Evolutionary conservation across 345 rosid species (phyloP).

Genomic region (Brassica nigra): DNA sequence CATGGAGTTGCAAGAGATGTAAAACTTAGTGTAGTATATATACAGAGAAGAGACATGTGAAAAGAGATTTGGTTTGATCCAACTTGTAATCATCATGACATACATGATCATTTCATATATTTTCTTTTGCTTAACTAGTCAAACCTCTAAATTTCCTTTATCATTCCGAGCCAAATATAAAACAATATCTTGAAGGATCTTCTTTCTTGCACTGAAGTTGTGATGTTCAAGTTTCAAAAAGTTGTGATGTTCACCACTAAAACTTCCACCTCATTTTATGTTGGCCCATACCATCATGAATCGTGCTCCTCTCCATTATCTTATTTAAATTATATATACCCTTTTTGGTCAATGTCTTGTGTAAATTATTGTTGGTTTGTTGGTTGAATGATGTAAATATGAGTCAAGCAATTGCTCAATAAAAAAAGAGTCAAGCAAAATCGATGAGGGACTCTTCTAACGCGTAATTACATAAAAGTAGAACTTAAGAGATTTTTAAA

Average conservation of each 20-base stretch:
- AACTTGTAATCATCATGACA: not conserved
- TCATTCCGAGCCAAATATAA: not conserved
- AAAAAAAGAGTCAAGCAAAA: not conserved
- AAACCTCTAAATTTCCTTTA: not conserved
- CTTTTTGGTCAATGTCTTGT: not conserved
- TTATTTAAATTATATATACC: not conserved
- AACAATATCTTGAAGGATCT: not conserved
- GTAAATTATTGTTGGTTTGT: not conserved
- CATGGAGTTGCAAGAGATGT: constrained; percentile 21
- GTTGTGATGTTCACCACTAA: not conserved
- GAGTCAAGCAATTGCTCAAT: not conserved
- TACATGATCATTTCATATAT: not conserved
- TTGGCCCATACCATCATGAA: not conserved
- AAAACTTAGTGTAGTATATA: not conserved
- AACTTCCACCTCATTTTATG: not conserved
- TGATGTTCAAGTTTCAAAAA: not conserved
- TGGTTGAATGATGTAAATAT: not conserved
- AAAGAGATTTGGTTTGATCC: not conserved
- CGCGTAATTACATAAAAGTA: not conserved
- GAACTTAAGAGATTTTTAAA: not conserved
- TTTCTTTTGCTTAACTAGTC: not conserved
- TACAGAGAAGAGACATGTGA: not conserved
- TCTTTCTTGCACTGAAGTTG: not conserved
- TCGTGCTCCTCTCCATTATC: not conserved
- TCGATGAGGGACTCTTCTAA: not conserved